phyloP scores from a whole-genome alignment of 2,329 filamentous ascomycete genomes.

The Calonectria pteridis region DNA sequence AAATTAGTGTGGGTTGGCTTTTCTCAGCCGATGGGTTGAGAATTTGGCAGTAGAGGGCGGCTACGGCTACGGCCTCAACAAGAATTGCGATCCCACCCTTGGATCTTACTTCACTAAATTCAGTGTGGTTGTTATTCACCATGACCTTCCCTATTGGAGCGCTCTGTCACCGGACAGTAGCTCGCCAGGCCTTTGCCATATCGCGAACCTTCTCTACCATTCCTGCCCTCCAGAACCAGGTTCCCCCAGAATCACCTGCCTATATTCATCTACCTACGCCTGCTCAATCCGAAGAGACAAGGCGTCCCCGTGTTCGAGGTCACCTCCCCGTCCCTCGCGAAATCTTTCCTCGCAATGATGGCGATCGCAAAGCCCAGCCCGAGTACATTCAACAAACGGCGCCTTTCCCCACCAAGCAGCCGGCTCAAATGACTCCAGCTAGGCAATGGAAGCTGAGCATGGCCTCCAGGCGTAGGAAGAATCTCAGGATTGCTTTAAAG shows the following conservation, averaged over 20 bases:
- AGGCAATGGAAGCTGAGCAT: conserved; percentile 78
- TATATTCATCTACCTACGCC: conserved; percentile 87
- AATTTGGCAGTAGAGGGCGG: conserved; percentile 14
- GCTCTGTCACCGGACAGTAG: conserved; percentile 42
- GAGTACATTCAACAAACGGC: conserved; percentile 73
- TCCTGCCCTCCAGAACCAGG: conserved; percentile 61
- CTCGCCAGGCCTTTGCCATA: conserved; percentile 42
- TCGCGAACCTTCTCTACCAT: conserved; percentile 52
- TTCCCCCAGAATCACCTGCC: conserved; percentile 87
- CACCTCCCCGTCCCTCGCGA: conserved; percentile 85
- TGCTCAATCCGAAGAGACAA: conserved; percentile 74
- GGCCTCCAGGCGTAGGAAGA: conserved; percentile 77
- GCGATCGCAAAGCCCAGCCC: conserved; percentile 70
- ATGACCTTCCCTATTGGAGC: conserved; percentile 47
- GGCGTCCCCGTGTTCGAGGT: conserved; percentile 72
- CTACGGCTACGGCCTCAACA: conserved; percentile 29
- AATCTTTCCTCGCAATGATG: conserved; percentile 74
- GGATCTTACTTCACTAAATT: conserved; percentile 26
- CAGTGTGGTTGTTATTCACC: conserved; percentile 26
- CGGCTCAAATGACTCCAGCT: conserved; percentile 51
- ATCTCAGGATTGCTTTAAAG: conserved; percentile 77
- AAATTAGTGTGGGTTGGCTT: conserved; percentile 40
- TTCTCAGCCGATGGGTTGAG: conserved; percentile 32
- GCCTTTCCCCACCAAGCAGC: conserved; percentile 62
- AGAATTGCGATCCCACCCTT: conserved; percentile 35